Conservation (phyloP, 148 eudicot species). For the Nepenthes gracilis region DNA sequence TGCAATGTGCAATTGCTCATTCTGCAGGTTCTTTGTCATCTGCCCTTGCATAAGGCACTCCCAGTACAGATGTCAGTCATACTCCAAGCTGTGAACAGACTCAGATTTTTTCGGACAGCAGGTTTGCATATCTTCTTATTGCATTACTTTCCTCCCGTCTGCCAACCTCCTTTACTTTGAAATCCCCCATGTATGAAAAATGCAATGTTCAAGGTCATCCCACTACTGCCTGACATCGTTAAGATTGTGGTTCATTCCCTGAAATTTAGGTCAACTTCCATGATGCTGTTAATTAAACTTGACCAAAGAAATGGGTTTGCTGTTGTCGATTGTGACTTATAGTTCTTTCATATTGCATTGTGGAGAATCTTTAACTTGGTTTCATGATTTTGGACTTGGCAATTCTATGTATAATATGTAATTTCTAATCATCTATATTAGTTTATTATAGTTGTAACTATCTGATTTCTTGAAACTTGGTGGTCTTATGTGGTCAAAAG, state of each 20-base stretch:
- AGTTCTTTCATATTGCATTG: too few species aligned
- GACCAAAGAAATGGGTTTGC: too few species aligned
- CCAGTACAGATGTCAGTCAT: conserved; percentile 85
- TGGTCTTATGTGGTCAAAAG: background rate
- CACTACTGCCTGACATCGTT: too few species aligned
- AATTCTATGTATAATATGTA: too few species aligned
- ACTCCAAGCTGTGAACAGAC: conserved; percentile 77
- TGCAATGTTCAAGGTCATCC: too few species aligned
- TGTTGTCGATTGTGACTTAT: too few species aligned
- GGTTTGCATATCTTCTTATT: conserved; percentile 41
- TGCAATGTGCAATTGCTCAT: conserved; percentile 7
- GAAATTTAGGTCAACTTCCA: too few species aligned
- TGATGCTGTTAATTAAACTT: too few species aligned
- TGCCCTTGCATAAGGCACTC: conserved; percentile 75
- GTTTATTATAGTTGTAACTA: background rate
- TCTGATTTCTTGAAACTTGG: background rate
- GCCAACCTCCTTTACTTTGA: background rate
- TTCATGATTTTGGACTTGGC: too few species aligned
- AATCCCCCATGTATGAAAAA: background rate
- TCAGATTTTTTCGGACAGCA: conserved; percentile 68
- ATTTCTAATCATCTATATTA: too few species aligned
- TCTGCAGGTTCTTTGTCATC: conserved; percentile 65
- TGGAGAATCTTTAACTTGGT: too few species aligned
- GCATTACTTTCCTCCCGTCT: background rate
- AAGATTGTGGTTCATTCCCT: too few species aligned